Evolutionary conservation across 2,329 filamentous ascomycete genomes (phyloP), one percentile per base, ranked within the genome.

Genomic region (Chaetomium olivaceum): DNA sequence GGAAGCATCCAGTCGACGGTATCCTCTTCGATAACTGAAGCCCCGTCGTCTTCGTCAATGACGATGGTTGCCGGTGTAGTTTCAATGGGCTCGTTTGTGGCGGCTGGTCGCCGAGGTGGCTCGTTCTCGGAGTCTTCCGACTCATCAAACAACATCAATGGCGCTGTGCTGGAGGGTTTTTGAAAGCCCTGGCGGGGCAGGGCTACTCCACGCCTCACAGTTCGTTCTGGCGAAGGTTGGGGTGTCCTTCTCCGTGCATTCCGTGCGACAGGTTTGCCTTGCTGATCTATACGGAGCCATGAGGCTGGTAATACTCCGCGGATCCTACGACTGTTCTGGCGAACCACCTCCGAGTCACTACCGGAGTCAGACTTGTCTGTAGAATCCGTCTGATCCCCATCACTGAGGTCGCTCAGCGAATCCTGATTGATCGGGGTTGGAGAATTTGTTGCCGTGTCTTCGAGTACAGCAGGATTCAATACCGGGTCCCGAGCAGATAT

Each of bases 241-340:
- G 74, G 75, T 71, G 74, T 73, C 61, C 71, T 75, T 55, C 70
- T 74, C 67, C 33, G 66, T 25, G 58, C 56, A 74, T 74, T 63
- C 74, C 76, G 59, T 73, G 67, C 43, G 70, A 71, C 62, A 75
- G 78, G 64, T 69, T 72, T 76, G 33, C 76, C 68, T 27, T 74
- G 73, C 63, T 82, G 82, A 71, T 89, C 85, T 27, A 90, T 74
- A 51, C 87, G 82, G 63, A 89, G 79, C 84, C 87, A 89, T 6
- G 87, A 90, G n/a, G 87, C 87, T 48, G 87, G 87, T 54, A 89
- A 79, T 8, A 89, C 87, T 25, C 87, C 87, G 61, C 81, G 81
- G 57, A 89, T 85, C 60, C 80, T 79, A 61, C 76, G 81, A 43
- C 78, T 77, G 63, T 79, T 77, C 23, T 72, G 73, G 9, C 73